phyloP scores from a whole-genome alignment of 768 basidiomycete genomes.

The Kwoniella bestiolae region DNA sequence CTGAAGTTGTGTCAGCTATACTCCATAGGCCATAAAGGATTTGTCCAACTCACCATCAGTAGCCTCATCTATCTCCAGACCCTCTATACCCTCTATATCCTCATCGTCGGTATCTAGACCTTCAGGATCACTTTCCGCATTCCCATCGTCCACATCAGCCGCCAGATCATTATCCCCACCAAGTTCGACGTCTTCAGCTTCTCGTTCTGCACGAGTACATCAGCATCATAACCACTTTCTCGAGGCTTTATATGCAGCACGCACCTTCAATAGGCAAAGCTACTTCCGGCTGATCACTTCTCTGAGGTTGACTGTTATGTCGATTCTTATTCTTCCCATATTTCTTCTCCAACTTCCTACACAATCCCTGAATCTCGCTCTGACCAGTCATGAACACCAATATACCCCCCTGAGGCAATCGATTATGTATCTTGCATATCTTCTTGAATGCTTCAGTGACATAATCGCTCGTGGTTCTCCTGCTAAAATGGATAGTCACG shows the following conservation, averaged over 20 bases:
- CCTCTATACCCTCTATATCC: conserved; percentile 57
- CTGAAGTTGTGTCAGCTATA: conserved; percentile 58
- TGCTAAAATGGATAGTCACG: conserved; percentile 91
- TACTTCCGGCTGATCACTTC: conserved; percentile 8
- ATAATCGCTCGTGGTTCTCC: conserved; percentile 83
- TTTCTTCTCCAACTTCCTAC: conserved; percentile 75
- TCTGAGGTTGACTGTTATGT: conserved; percentile 38
- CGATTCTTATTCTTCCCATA: conserved; percentile 68
- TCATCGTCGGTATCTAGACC: conserved; percentile 69
- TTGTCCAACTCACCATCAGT: conserved; percentile 21
- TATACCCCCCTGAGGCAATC: conserved; percentile 89
- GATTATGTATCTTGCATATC: conserved; percentile 84
- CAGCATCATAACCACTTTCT: conserved; percentile 10
- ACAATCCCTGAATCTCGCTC: conserved; percentile 87
- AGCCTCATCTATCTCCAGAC: conserved; percentile 58
- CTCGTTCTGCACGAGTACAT: conserved; percentile 51
- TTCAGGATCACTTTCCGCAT: conserved; percentile 66
- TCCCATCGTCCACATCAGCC: conserved; percentile 66
- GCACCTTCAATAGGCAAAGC: conserved; percentile 21
- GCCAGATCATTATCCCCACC: conserved; percentile 64
- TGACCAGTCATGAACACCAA: conserved; percentile 96
- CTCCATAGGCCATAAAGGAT: not conserved
- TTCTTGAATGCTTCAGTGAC: conserved; percentile 89
- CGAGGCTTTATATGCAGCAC: not conserved
- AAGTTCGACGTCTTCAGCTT: conserved; percentile 58